These are phyloP conservation scores for Prunus dulcis DNA, from an alignment of 306 rosid genomes.

Conservation along the genomic window DNA sequence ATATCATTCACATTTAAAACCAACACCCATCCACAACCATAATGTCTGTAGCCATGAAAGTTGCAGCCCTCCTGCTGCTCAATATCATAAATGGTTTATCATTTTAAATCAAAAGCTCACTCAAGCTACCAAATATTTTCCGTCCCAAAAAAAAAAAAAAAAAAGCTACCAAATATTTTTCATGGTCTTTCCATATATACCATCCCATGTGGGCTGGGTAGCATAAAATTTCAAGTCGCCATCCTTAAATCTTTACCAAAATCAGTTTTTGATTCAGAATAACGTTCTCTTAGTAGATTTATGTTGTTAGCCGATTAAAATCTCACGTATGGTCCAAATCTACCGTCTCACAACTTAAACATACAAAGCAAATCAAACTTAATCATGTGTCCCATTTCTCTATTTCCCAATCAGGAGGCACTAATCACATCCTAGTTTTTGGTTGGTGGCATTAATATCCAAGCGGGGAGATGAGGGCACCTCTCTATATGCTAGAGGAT, in stretches of 20 bases:
- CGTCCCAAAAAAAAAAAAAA: no score
- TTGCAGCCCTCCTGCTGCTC: not conserved
- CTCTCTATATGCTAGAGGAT: not conserved
- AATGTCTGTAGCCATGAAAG: not conserved
- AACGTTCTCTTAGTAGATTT: no score
- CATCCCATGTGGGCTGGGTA: no score
- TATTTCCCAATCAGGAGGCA: not conserved
- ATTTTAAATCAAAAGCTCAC: not conserved
- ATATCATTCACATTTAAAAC: conserved; percentile 5
- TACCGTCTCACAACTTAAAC: no score
- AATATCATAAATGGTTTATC: not conserved
- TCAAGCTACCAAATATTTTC: not conserved
- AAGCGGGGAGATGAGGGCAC: not conserved
- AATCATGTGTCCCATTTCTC: not conserved
- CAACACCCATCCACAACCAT: not conserved
- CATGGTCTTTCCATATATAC: no score
- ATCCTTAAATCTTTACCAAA: no score
- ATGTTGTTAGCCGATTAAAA: no score
- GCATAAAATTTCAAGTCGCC: no score
- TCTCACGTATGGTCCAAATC: no score
- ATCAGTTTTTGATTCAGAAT: no score
- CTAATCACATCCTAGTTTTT: not conserved
- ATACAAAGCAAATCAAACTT: not conserved
- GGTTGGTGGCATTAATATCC: not conserved
- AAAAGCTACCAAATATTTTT: no score